Evolutionary conservation across 176 grass and related monocot genomes (phyloP), one percentile per base, ranked within the genome.

Genomic region (Themeda triandra): DNA sequence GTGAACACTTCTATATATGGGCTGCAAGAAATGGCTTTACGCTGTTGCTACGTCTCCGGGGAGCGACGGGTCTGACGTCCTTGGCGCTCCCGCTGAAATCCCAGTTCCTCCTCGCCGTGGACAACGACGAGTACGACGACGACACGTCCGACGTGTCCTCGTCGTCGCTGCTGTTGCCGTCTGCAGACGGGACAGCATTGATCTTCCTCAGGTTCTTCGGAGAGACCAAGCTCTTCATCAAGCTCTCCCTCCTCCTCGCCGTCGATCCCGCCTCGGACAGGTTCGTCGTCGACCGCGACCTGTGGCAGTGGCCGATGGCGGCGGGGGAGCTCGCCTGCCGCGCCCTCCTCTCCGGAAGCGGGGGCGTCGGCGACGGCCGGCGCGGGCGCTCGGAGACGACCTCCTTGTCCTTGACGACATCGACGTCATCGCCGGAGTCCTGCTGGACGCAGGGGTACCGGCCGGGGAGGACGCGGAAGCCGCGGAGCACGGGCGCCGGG

Each of bases 361-460:
- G 88, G 0, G 53, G 88, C 71, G 78, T 87, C 30, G 72, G 70
- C 66, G 78, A 81, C 31, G 81, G 36, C 1, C 58, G 81, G 24
- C 73, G 63, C 54, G 85, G 67, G 14, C 80, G 68, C 69, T 77
- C 83, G 53, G 70, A 81, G 4, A 92, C 86, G 24, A 95, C 88
- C 90, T 95, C 87, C 85, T 95, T 92, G 71, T 95, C 87, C 85
- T 95, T 92, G 71, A 89, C 87, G 71, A 90, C 87, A 45, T 84
- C 81, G 28, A 91, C 78, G 32, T 92, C 79, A 33, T 88, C 80
- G 21, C 85, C 64, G 40, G 92, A 83, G 27, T 88, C 86, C 19
- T 78, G 77, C 37, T 82, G 77, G 59, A 89, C 85, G 83, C 89
- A 95, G 41, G 83, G 87, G 76, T 92, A 89, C 14, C 80, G 66